These are phyloP conservation scores for Trichosporon faecale DNA, from an alignment of 1,284 basidiomycete species.

Conservation along the genomic window DNA sequence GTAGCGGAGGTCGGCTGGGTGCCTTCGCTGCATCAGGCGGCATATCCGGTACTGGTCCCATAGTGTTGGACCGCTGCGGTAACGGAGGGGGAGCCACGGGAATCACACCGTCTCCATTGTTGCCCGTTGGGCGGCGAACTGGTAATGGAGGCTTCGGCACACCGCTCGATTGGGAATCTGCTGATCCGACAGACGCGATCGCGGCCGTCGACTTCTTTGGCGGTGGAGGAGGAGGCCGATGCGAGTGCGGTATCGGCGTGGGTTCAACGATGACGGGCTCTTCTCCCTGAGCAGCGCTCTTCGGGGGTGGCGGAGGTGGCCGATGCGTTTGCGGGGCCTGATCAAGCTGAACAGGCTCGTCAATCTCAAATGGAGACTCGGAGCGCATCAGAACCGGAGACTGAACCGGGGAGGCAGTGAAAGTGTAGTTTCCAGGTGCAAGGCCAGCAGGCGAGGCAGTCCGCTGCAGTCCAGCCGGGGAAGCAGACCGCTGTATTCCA, in stretches of 20 bases:
- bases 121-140: slow-evolving; percentile 14
- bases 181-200: neutral
- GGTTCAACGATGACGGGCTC: neutral
- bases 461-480: neutral
- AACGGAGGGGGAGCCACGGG: neutral
- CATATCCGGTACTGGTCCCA: neutral
- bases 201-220: neutral
- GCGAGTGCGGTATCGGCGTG: neutral
- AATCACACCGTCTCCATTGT: neutral
- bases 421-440: neutral
- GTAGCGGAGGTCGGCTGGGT: slow-evolving; percentile 12
- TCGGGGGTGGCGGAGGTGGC: slow-evolving; percentile 15
- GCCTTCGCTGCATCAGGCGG: neutral
- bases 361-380: neutral
- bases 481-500: neutral
- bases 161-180: neutral
- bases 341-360: neutral
- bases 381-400: neutral
- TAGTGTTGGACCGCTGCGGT: neutral
- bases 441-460: neutral
- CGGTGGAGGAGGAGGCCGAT: slow-evolving; percentile 2
- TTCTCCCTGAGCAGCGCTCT: neutral
- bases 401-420: neutral
- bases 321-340: neutral
- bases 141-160: slow-evolving; percentile 15